Base-by-base conservation (phyloP, 805 yeast species). In the Myxozyma neglecta region DNA sequence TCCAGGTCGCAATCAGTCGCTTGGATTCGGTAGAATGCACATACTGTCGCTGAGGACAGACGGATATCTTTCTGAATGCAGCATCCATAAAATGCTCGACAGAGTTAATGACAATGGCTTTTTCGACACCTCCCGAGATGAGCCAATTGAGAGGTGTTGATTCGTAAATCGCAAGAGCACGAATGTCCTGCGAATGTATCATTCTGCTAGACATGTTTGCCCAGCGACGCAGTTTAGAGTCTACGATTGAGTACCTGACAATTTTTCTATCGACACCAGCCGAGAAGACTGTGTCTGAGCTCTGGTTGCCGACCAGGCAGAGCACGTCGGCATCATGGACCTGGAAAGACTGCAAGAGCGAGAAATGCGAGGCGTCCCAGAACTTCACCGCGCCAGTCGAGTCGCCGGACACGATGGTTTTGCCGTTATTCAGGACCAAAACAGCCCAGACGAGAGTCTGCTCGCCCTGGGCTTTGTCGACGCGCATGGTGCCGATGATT, bases 221-320 rank as follows among this genome's bases (percentile, higher is more conserved):
- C 98, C 98, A 93, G 71, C 85, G 85, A 6, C 75, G 49, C 35
- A 65, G 68, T 60, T 71, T 74, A 46, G 72, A 65, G 61, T 77
- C 78, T 2, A 87, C 78, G 56, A 81, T 74, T 62, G 80, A 79
- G 74, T 87, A 89, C 70, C 86, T 88, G 71, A 84, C 88, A 53
- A 94, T 90, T 71, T 91, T 91, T 70, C 97, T 82, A 73, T 94
- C 99, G 52, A 94, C 91, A 69, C 99, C 97, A 5, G 94, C 96
- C 45, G 93, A 83, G 74, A 90, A 93, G 1, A 94, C 78, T 45
- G 81, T 80, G 37, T 84, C 83, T 68, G 88, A 89, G 1, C 76
- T 70, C 29, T 79, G 74, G 71, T 89, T 90, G 13, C 82, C 76
- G 0, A 87, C 77, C 52, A 94, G 76, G 60, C 90, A 83, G 66